Base-by-base conservation (phyloP, 192 early-diverging fungal genomes). In the Irineochytrium annulatum region DNA sequence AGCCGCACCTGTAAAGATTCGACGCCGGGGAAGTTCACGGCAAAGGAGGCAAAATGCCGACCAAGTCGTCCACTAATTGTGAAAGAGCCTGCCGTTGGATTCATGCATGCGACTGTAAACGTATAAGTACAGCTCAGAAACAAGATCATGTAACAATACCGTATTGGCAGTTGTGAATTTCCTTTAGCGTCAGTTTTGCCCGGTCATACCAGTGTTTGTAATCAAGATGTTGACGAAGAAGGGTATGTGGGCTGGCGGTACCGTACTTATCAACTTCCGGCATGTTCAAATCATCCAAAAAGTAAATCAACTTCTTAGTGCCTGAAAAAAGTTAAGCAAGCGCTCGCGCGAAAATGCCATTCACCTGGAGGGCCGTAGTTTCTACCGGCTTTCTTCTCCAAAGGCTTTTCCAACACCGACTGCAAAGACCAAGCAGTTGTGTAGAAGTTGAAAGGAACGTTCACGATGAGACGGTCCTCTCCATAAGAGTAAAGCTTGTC, bases 31-130 rank as follows among this genome's bases (percentile, higher is more conserved):
- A 85, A 85, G 69, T 81, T 84, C 52, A 85, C 81, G 1, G 77
- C 67, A 62, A 85, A 84, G 2, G 77, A 63, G 4, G 83, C 83
- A 73, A 85, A 85, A 57, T 85, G 83, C 20, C 83, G 67, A 37
- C 79, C 77, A 22, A 85, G 60, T 14, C 83, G 71, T 24, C 66
- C 77, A 37, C 53, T 73, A 16, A 85, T 84, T 19, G 76, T 81
- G 55, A 85, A 85, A 22, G 77, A 80, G 27, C 83, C 83, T 27
- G 81, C 83, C 2, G 81, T 85, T 31, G 83, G 83, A 60, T 85
- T 85, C 81, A 85, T 81, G 65, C 83, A 85, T 0, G 83, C 83
- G 1, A 85, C n/a, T n/a, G n/a, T n/a, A n/a, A n/a, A n/a, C n/a
- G n/a, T n/a, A n/a, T n/a, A n/a, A 72, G 56, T 81, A 81, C n/a